Evolutionary conservation across 23 red algal species (phyloP).

Genomic region (Gracilaria vermiculophylla): DNA sequence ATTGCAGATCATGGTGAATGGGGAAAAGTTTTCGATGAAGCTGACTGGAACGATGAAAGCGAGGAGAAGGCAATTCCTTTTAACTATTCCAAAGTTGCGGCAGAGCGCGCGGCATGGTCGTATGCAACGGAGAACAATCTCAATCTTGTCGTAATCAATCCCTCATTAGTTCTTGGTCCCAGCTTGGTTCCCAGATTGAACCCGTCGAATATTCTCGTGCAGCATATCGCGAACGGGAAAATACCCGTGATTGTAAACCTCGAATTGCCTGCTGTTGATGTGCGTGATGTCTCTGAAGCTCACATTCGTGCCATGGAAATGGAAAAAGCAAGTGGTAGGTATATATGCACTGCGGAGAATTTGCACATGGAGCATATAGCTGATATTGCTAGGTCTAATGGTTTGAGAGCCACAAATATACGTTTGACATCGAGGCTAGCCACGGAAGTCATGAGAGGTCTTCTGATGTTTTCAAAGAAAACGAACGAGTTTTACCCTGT

Average conservation of each 20-base stretch:
- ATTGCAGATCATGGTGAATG: constrained; percentile 40
- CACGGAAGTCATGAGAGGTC: constrained; percentile 7
- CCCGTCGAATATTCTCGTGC: constrained; percentile 35
- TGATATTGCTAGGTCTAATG: background rate
- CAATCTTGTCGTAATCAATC: constrained; percentile 71
- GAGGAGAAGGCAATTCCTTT: constrained; percentile 33
- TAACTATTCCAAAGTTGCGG: constrained; percentile 69
- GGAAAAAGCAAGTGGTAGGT: constrained; percentile 35
- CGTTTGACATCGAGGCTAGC: constrained; percentile 12
- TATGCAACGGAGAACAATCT: constrained; percentile 16
- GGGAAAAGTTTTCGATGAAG: constrained; percentile 47
- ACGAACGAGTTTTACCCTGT: background rate
- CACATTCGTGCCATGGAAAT: constrained; percentile 62
- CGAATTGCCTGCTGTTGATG: constrained; percentile 59
- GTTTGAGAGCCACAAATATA: background rate
- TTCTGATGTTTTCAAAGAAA: background rate
- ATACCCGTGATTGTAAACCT: constrained; percentile 25
- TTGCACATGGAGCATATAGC: constrained; percentile 12
- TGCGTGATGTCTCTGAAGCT: constrained; percentile 77
- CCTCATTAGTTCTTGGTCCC: constrained; percentile 67
- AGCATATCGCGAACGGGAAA: background rate
- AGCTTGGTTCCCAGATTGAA: constrained; percentile 37
- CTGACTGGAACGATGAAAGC: constrained; percentile 64
- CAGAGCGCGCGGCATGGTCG: constrained; percentile 75
- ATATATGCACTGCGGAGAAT: constrained; percentile 31